phyloP scores from a whole-genome alignment of 768 basidiomycete species.

The Xerocomellus dryophilus region DNA sequence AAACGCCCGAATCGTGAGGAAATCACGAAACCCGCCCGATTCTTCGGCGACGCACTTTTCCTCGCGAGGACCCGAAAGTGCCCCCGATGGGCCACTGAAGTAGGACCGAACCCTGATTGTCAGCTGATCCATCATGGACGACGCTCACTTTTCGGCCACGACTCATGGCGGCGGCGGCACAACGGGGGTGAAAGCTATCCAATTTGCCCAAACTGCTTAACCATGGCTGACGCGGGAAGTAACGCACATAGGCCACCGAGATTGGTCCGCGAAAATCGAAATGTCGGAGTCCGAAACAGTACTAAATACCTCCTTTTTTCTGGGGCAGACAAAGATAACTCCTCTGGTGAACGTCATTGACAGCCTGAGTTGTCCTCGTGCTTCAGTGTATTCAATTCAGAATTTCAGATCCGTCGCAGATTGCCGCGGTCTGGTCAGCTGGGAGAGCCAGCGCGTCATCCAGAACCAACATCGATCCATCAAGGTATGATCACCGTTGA shows the following conservation, averaged over 20 bases:
- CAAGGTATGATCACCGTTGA: not conserved
- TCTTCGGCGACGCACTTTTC: not conserved
- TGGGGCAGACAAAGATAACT: not conserved
- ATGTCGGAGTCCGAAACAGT: not conserved
- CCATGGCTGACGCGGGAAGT: not conserved
- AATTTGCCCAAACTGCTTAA: not conserved
- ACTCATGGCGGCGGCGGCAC: not conserved
- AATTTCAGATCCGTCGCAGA: constrained; percentile 3
- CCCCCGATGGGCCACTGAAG: not conserved
- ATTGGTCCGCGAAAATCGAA: constrained; percentile 5
- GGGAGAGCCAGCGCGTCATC: not conserved
- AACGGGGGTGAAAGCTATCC: not conserved
- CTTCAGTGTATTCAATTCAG: constrained; percentile 2
- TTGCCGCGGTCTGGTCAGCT: constrained; percentile 3
- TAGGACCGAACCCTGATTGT: not conserved
- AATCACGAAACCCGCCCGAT: not conserved
- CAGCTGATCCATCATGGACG: not conserved
- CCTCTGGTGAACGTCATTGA: constrained; percentile 5
- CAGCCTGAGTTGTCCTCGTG: constrained; percentile 7
- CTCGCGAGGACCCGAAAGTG: not conserved
- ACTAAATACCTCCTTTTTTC: not conserved
- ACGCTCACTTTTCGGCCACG: not conserved
- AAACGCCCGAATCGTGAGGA: not conserved
- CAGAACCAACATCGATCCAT: not conserved
- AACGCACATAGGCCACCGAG: not conserved